A percentile compares a stretch with the other conserved stretches of the same genome.
Conservation (phyloP, 345 rosid species). For the Citrus maxima region DNA sequence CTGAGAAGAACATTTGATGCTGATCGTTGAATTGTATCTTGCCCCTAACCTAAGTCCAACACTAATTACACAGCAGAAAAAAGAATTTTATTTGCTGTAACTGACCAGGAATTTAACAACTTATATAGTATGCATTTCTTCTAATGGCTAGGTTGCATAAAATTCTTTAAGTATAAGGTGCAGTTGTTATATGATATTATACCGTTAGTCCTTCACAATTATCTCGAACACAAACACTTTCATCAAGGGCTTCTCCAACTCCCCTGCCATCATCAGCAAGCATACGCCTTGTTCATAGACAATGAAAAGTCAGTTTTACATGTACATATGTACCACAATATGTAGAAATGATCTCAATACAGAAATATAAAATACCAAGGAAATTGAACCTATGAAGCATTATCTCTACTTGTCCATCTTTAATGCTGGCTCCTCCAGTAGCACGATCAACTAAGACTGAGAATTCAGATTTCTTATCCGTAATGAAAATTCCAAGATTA, state of each 20-base stretch:
- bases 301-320: constrained; percentile 12
- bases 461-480: constrained; percentile 57
- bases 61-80: background rate
- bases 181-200: background rate
- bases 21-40: background rate
- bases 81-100: background rate
- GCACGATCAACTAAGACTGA: constrained; percentile 88
- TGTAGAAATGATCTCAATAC: background rate
- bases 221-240: constrained; percentile 41
- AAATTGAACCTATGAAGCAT: constrained; percentile 80
- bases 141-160: background rate
- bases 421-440: constrained; percentile 70
- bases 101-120: background rate
- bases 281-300: constrained; percentile 37
- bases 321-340: background rate
- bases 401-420: constrained; percentile 77
- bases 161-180: background rate
- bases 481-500: constrained; percentile 65
- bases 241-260: constrained; percentile 67
- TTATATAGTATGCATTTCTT: background rate
- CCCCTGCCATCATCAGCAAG: constrained; percentile 59
- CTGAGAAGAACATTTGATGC: background rate
- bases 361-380: background rate
- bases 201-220: constrained; percentile 70
- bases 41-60: background rate